Evolutionary conservation across 257 asterid species (phyloP).

Genomic region (Oldenlandia corymbosa): DNA sequence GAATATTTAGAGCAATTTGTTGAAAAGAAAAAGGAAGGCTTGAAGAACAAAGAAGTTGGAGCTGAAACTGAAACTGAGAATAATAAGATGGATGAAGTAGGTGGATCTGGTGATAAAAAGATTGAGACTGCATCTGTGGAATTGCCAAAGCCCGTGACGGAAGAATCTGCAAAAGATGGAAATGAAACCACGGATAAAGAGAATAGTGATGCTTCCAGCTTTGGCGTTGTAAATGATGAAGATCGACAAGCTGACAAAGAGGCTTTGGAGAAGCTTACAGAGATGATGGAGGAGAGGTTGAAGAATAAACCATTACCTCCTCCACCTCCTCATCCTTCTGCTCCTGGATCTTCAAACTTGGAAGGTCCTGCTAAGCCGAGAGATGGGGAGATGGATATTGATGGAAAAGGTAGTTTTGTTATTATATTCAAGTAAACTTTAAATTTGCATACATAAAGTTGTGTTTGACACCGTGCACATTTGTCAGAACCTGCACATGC

Average conservation of each 20-base stretch:
- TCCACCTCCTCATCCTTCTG: slow-evolving; percentile 48
- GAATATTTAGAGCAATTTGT: slow-evolving; percentile 70
- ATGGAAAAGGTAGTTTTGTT: slow-evolving; percentile 41
- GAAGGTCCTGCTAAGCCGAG: slow-evolving; percentile 62
- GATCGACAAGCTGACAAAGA: slow-evolving; percentile 68
- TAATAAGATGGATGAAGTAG: slow-evolving; percentile 43
- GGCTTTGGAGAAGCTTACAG: slow-evolving; percentile 60
- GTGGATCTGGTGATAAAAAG: slow-evolving; percentile 42
- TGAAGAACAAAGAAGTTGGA: slow-evolving; percentile 44
- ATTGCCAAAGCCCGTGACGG: slow-evolving; percentile 38
- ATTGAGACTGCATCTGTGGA: slow-evolving; percentile 40
- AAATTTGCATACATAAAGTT: neutral
- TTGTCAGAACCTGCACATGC: slow-evolving; percentile 52
- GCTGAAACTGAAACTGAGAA: slow-evolving; percentile 42
- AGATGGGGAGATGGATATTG: slow-evolving; percentile 59
- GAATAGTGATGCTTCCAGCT: slow-evolving; percentile 45
- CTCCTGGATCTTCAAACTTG: slow-evolving; percentile 42
- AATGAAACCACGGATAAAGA: slow-evolving; percentile 40
- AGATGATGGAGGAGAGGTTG: slow-evolving; percentile 85
- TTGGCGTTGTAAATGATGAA: slow-evolving; percentile 77
- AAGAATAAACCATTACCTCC: slow-evolving; percentile 87
- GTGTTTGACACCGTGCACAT: slow-evolving; percentile 19
- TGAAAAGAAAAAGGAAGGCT: slow-evolving; percentile 56
- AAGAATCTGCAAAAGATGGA: slow-evolving; percentile 30
- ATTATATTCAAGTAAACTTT: neutral